Evolutionary conservation across 2,329 filamentous ascomycete species (phyloP), one percentile per base, ranked within the genome.

Genomic region (Sporothrix pseudoabietina): DNA sequence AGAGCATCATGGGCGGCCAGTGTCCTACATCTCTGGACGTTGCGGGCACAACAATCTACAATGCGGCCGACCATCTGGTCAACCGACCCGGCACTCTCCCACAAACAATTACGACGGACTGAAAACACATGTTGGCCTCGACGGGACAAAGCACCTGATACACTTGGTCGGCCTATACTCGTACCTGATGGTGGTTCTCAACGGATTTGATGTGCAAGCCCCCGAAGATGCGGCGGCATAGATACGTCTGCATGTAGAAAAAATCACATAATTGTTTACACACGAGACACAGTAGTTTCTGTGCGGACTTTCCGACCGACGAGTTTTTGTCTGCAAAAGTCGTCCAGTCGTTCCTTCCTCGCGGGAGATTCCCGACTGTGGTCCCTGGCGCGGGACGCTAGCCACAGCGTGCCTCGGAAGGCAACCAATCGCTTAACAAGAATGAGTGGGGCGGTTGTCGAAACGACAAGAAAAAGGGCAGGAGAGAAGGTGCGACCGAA

Each of bases 131-230:
- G 9, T 66, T 30, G 63, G 63, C n/a, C 12, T 44, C 22, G 63
- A 66, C 19, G 63, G 41, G 39, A 66, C 63, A 3, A 66, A 66
- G 63, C 63, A 66, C 41, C 14, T 49, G 22, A 12, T 66, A 10
- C 63, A 66, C 41, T n/a, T 66, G 9, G 63, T 49, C 32, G 63
- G 63, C 1, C 39, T 66, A 3, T 66, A 66, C 39, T 66, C 41
- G 39, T 66, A 66, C 32, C n/a, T 66, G 39, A 66, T 66, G 63
- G 63, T 66, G 39, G 41, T 66, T 26, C 63, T 66, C 63, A 66
- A 49, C 41, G 63, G 41, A 6, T 66, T 66, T 16, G 63, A 66
- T n/a, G 63, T 49, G 9, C 63, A 47, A n/a, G n/a, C 63, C 1
- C 63, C 63, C 0, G 63, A 47, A 19, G 63, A 66, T 22, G 63